Base-by-base conservation (phyloP, 208 protist species). In the Willaertia magna region DNA sequence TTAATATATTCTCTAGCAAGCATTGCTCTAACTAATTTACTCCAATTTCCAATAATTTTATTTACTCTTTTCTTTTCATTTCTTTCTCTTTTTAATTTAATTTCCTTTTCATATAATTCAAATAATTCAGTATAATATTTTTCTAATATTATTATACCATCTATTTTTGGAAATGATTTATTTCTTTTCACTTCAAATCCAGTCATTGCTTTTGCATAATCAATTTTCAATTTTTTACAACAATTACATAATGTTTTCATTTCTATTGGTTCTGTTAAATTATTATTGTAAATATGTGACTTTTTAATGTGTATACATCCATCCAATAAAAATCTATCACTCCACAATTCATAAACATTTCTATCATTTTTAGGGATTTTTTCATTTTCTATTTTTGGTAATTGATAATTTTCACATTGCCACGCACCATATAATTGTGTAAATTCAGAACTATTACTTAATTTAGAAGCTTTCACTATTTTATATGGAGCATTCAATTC, bases 131-230 rank as follows among this genome's bases (percentile, higher is more conserved):
- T 7, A 74, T 85, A 18, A 79, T 44, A 59, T 44, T 85, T n/a
- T 34, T 20, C 16, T 20, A 22, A 52, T 43, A 85, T n/a, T 44
- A 85, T 43, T 74, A 85, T 74, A 59, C 83, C 83, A 52, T 74
- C 49, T 46, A 59, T 59, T n/a, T 39, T 78, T 12, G 83, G 83
- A 40, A 85, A 7, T 26, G 18, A 40, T 30, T 26, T 18, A 44
- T 44, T 55, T 74, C 18, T 7, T 59, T 20, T 48, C 14, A 85
- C 20, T 59, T 85, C 83, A 44, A 85, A 85, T 52, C 83, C 83
- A 26, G n/a, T 43, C 83, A 85, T 85, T 30, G 83, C 83, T 43
- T 12, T 43, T 20, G 83, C 47, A 85, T 81, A 85, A 55, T 85
- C 83, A 26, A 85, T 81, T 59, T 42, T 39, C 26, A 85, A 55